Conservation (phyloP, 768 basidiomycete species). For the Serendipita indica region DNA sequence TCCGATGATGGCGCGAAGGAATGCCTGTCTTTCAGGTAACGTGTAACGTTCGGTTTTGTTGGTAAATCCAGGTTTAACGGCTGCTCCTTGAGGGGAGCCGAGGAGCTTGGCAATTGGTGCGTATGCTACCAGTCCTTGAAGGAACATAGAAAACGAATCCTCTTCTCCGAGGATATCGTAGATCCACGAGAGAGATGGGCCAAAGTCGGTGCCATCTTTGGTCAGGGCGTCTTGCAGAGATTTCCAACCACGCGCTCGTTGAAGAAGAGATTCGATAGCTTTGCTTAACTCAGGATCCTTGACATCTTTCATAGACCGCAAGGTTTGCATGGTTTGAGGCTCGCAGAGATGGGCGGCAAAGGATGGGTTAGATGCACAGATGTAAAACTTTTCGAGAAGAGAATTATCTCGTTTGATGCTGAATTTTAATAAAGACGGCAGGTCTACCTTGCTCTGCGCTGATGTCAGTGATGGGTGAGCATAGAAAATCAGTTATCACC, state of each 20-base stretch:
- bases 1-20: constrained; percentile 53
- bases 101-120: constrained; percentile 22
- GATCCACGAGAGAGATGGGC: constrained; percentile 34
- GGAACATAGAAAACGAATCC: constrained; percentile 54
- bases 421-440: constrained; percentile 4
- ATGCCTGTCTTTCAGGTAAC: constrained; percentile 38
- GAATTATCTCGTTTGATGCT: constrained; percentile 9
- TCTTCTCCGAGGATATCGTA: constrained; percentile 51
- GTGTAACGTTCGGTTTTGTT: neutral
- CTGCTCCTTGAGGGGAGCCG: constrained; percentile 29
- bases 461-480: neutral
- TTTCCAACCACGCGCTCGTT: constrained; percentile 44
- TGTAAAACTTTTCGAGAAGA: constrained; percentile 11
- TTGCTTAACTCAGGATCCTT: constrained; percentile 14
- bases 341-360: constrained; percentile 10
- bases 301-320: constrained; percentile 25
- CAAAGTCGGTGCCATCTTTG: constrained; percentile 38
- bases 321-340: constrained; percentile 5
- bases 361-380: constrained; percentile 14
- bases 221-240: constrained; percentile 45
- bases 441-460: too few relatives aligned
- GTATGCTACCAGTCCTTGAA: constrained; percentile 52
- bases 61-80: constrained; percentile 27
- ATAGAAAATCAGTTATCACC: neutral
- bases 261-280: constrained; percentile 31